Conservation (phyloP, 73 alveolate species). For the Stentor roeselii region DNA sequence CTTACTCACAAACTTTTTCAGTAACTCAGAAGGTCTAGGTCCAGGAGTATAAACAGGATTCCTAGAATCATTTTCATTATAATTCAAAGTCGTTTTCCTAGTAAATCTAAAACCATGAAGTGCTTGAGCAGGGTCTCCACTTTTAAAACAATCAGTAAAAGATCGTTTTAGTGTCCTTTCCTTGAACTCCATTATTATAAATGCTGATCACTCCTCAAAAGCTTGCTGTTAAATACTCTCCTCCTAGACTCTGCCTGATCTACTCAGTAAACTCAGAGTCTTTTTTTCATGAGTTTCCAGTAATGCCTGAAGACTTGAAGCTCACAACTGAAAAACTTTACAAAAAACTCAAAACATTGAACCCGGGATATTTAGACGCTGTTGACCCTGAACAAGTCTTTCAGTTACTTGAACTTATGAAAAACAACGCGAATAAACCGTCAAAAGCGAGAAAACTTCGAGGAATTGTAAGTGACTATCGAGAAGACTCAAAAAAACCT, state of each 20-base stretch:
- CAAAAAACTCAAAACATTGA: not conserved
- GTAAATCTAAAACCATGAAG: too few species aligned
- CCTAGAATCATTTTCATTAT: too few species aligned
- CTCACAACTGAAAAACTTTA: slow-evolving; percentile 12
- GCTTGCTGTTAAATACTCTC: slow-evolving; percentile 17
- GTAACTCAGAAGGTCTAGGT: too few species aligned
- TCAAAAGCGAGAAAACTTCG: slow-evolving; percentile 3
- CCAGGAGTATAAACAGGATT: too few species aligned
- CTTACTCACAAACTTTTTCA: too few species aligned
- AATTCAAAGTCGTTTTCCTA: too few species aligned
- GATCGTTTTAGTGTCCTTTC: too few species aligned
- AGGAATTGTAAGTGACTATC: not conserved
- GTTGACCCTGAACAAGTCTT: not conserved
- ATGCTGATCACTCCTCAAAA: not conserved
- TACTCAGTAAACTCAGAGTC: not conserved
- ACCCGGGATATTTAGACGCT: not conserved
- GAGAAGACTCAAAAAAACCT: too few species aligned
- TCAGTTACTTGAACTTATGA: not conserved
- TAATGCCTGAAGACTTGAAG: not conserved
- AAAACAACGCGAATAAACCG: not conserved
- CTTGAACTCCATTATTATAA: too few species aligned
- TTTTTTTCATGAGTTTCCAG: not conserved
- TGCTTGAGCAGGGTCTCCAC: too few species aligned
- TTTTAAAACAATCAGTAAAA: too few species aligned
- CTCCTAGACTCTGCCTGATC: slow-evolving; percentile 8